phyloP scores from a whole-genome alignment of 2,329 filamentous ascomycete species.

The Purpureocillium lavendulum region DNA sequence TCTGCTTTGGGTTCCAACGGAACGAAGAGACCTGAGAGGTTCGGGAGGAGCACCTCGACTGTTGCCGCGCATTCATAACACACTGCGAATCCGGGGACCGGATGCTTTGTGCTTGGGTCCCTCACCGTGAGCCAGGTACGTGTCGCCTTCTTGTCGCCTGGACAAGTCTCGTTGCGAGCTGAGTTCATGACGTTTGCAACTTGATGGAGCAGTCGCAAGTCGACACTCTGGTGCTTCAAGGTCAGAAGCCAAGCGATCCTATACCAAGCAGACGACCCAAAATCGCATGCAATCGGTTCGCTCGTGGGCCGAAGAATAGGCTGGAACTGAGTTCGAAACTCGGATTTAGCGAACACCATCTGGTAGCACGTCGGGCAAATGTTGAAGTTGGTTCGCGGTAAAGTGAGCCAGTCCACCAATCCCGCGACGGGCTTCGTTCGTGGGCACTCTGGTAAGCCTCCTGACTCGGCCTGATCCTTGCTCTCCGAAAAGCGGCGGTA shows the following conservation, averaged over 20 bases:
- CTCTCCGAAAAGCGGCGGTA: constrained; percentile 47
- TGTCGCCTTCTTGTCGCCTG: constrained; percentile 41
- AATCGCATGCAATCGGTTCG: constrained; percentile 62
- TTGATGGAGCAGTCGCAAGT: constrained; percentile 61
- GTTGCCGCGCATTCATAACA: constrained; percentile 68
- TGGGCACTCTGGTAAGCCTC: constrained; percentile 58
- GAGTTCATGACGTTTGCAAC: constrained; percentile 51
- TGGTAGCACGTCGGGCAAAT: constrained; percentile 78
- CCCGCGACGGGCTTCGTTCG: constrained; percentile 53
- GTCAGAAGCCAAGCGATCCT: constrained; percentile 78
- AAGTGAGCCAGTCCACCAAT: constrained; percentile 71
- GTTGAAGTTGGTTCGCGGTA: constrained; percentile 64
- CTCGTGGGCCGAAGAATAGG: constrained; percentile 48
- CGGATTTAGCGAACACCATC: constrained; percentile 57
- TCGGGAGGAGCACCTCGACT: constrained; percentile 66
- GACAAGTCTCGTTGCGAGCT: constrained; percentile 47
- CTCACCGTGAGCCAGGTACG: constrained; percentile 70
- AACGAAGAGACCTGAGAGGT: constrained; percentile 59
- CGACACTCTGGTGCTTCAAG: constrained; percentile 57
- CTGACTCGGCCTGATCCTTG: constrained; percentile 10
- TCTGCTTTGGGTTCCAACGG: constrained; percentile 37
- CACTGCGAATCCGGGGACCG: constrained; percentile 63
- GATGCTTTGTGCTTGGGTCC: constrained; percentile 55
- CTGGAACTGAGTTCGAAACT: constrained; percentile 58
- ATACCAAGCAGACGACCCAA: constrained; percentile 71